Conservation (phyloP, 306 rosid species). For the Canavalia gladiata region DNA sequence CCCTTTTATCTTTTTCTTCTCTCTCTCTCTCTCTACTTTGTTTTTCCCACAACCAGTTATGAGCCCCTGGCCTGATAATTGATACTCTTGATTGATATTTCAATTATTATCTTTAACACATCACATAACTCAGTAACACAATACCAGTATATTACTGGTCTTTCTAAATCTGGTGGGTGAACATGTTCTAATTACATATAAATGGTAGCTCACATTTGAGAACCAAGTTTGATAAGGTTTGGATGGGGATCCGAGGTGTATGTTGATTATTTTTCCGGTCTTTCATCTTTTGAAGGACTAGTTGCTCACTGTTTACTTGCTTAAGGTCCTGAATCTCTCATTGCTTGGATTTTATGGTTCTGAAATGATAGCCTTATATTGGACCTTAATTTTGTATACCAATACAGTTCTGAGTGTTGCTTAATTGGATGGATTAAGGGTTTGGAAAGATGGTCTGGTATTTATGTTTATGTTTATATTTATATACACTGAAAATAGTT, state of each 20-base stretch:
- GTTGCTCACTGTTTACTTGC: background rate
- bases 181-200: background rate
- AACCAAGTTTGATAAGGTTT: background rate
- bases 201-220: background rate
- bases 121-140: background rate
- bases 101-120: background rate
- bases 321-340: background rate
- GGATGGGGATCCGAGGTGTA: background rate
- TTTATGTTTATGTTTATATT: background rate
- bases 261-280: background rate
- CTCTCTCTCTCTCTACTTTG: background rate
- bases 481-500: background rate
- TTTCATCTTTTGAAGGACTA: background rate
- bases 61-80: background rate
- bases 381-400: background rate
- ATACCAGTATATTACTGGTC: background rate
- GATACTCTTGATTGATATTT: background rate
- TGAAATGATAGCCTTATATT: background rate
- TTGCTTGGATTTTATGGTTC: background rate
- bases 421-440: background rate
- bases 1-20: conserved; percentile 11
- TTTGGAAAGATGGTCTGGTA: background rate
- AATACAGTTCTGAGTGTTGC: background rate
- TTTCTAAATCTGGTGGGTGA: background rate
- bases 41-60: background rate